Evolutionary conservation across 2,329 filamentous ascomycete species (phyloP).

Genomic region (Alternaria metachromatica): DNA sequence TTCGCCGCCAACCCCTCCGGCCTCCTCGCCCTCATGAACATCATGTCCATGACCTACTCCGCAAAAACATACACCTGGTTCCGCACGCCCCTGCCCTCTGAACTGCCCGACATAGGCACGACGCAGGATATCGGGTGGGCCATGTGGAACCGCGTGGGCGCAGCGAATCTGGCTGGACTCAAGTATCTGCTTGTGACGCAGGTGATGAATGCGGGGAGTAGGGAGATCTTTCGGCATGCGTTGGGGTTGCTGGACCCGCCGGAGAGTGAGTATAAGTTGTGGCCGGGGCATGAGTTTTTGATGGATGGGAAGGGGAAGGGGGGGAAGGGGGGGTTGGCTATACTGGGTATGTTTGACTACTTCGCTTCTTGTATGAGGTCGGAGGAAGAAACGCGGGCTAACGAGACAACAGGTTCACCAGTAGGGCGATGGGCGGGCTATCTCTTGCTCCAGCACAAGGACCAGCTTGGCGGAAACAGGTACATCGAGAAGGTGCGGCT

Average conservation of each 20-base stretch:
- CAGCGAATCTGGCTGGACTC: not conserved
- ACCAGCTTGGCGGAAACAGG: conserved; percentile 11
- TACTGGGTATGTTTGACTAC: conserved; percentile 18
- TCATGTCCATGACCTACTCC: conserved; percentile 6
- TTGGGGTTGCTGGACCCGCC: conserved; percentile 1
- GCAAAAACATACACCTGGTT: conserved; percentile 13
- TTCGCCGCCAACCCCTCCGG: conserved; percentile 9
- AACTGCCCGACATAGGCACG: conserved; percentile 14
- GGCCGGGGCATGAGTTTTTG: conserved; percentile 15
- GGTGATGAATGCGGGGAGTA: conserved; percentile 11
- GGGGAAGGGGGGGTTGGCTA: not conserved
- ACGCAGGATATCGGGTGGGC: conserved; percentile 18
- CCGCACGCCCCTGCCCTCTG: not conserved
- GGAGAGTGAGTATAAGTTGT: conserved; percentile 10
- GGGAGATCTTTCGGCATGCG: conserved; percentile 4
- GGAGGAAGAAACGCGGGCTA: too few relatives aligned
- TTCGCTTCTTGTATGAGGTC: too few relatives aligned
- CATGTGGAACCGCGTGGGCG: conserved; percentile 14
- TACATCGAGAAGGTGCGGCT: conserved; percentile 16
- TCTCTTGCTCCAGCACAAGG: conserved; percentile 19
- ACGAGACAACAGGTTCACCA: conserved; percentile 9
- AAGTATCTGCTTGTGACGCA: conserved; percentile 19
- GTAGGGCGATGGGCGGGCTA: conserved; percentile 15
- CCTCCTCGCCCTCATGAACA: conserved; percentile 11
- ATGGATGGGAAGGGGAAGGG: conserved; percentile 2